Conservation (phyloP, 345 rosid species). For the Noccaea caerulescens region DNA sequence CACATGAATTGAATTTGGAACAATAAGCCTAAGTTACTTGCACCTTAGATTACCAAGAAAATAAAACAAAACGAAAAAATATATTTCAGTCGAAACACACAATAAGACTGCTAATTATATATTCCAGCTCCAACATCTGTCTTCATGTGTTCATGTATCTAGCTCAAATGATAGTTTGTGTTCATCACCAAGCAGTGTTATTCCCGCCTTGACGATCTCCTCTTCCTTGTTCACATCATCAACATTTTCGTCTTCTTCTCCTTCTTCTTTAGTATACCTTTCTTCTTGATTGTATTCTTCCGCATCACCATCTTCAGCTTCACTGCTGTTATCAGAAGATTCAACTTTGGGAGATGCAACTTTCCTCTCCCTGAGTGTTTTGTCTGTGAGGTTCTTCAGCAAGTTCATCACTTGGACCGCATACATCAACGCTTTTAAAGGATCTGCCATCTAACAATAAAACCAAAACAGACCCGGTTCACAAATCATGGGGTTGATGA, state of each 20-base stretch:
- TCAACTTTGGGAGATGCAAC: slow-evolving; percentile 40
- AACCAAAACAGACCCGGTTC: slow-evolving; percentile 3
- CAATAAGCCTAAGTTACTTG: slow-evolving; percentile 15
- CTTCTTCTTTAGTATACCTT: slow-evolving; percentile 31
- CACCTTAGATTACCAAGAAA: not conserved
- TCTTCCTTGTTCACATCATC: slow-evolving; percentile 6
- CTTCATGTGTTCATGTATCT: too few species aligned
- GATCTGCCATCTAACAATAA: slow-evolving; percentile 86
- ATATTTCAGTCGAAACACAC: too few species aligned
- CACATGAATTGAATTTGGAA: slow-evolving; percentile 1
- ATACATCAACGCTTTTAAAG: slow-evolving; percentile 83
- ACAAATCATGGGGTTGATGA: too few species aligned
- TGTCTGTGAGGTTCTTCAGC: slow-evolving; percentile 66
- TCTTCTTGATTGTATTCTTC: slow-evolving; percentile 22
- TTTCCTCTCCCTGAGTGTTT: slow-evolving; percentile 65
- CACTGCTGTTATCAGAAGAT: slow-evolving; percentile 52
- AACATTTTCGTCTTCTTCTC: slow-evolving; percentile 33
- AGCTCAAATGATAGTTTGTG: not conserved
- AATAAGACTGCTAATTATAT: too few species aligned
- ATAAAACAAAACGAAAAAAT: too few species aligned
- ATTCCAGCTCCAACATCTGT: too few species aligned
- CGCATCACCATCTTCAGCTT: slow-evolving; percentile 16
- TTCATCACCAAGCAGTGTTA: not conserved
- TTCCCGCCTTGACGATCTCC: not conserved
- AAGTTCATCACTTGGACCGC: slow-evolving; percentile 96